These are phyloP conservation scores for Mycena maculata DNA, from an alignment of 768 basidiomycete genomes.

Conservation along the genomic window DNA sequence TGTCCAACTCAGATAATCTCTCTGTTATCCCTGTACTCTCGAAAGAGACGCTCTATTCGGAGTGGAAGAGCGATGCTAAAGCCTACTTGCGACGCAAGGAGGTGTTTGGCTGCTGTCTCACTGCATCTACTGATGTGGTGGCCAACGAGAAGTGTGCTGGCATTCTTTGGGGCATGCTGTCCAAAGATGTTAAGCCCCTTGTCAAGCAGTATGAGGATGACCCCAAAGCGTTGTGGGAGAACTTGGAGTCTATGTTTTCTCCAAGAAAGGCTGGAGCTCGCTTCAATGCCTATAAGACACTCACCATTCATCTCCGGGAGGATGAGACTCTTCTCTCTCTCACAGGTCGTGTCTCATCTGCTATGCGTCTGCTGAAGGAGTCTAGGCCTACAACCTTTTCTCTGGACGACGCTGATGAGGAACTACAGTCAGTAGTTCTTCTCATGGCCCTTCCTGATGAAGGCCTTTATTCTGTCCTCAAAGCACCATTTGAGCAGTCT, in stretches of 20 bases:
- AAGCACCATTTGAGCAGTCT: constrained; percentile 24
- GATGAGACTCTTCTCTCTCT: constrained; percentile 13
- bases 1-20: too few species aligned
- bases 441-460: constrained; percentile 27
- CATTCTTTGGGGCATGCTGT: constrained; percentile 12
- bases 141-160: constrained; percentile 12
- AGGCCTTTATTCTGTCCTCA: not conserved
- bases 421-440: constrained; percentile 13
- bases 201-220: not conserved
- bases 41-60: too few species aligned
- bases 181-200: constrained; percentile 12
- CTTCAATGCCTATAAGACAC: not conserved
- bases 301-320: constrained; percentile 16
- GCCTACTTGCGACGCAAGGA: too few species aligned
- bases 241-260: not conserved
- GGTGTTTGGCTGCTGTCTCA: not conserved
- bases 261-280: constrained; percentile 7
- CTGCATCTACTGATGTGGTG: not conserved
- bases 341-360: constrained; percentile 6
- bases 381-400: not conserved
- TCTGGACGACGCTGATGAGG: constrained; percentile 12
- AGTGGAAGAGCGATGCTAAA: not conserved
- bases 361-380: constrained; percentile 9
- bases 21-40: too few species aligned
- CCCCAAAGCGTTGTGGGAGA: not conserved